phyloP scores from a whole-genome alignment of 2,329 filamentous ascomycete species.

The Scolecobasidium constrictum region DNA sequence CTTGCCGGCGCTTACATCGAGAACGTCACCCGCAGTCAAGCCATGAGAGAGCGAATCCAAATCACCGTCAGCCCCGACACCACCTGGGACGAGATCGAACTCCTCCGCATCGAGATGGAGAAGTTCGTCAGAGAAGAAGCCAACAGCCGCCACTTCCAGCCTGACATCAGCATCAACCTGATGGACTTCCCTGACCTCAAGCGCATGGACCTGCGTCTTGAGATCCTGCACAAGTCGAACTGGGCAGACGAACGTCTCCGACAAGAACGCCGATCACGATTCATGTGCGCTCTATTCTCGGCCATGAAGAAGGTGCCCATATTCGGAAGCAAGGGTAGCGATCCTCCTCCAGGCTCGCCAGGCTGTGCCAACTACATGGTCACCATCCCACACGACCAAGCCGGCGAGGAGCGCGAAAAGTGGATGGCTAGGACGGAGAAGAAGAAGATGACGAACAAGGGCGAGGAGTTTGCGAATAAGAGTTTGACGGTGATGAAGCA shows the following conservation, averaged over 20 bases:
- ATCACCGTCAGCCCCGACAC: conserved; percentile 85
- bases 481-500: too few relatives aligned
- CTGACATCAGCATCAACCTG: conserved; percentile 78
- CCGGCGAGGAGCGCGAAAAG: too few relatives aligned
- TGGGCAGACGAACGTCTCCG: conserved; percentile 92
- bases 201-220: conserved; percentile 76
- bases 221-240: conserved; percentile 97
- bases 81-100: conserved; percentile 69
- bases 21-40: conserved; percentile 83
- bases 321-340: conserved; percentile 75
- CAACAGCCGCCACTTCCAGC: conserved; percentile 83
- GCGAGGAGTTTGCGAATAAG: too few relatives aligned
- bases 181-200: conserved; percentile 71
- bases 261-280: conserved; percentile 83
- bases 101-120: conserved; percentile 66
- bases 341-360: conserved; percentile 54
- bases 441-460: too few relatives aligned
- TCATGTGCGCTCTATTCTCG: conserved; percentile 83
- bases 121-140: conserved; percentile 72
- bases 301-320: conserved; percentile 70
- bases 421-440: too few relatives aligned
- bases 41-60: conserved; percentile 74
- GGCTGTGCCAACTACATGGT: conserved; percentile 56
- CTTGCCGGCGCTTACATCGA: conserved; percentile 90
- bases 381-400: conserved; percentile 38